A percentile compares a stretch with the other conserved stretches of the same genome.
phyloP scores from a whole-genome alignment of 2,329 filamentous ascomycete genomes.

The Stachybotrys elegans region DNA sequence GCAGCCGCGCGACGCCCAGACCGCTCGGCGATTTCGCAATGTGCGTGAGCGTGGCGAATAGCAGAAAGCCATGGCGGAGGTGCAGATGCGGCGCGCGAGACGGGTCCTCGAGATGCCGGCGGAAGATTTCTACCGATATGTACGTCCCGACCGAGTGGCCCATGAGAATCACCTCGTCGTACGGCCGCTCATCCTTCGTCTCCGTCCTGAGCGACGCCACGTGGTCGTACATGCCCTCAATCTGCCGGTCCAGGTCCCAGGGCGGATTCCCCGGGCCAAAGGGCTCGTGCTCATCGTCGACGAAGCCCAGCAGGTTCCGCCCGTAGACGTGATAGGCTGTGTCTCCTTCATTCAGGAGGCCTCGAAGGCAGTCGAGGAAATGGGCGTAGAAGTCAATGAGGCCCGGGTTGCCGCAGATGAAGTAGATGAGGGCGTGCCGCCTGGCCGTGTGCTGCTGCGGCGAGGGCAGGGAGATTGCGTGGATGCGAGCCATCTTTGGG shows the following conservation, averaged over 20 bases:
- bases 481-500: no score
- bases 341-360: slow-evolving; percentile 42
- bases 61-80: slow-evolving; percentile 52
- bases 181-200: slow-evolving; percentile 29
- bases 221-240: slow-evolving; percentile 36
- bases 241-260: slow-evolving; percentile 49
- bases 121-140: slow-evolving; percentile 63
- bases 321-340: slow-evolving; percentile 51
- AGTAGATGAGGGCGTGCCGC: slow-evolving; percentile 55
- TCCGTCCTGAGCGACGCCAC: slow-evolving; percentile 26
- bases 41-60: slow-evolving; percentile 73
- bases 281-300: slow-evolving; percentile 44
- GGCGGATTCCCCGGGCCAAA: slow-evolving; percentile 38
- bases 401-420: slow-evolving; percentile 73
- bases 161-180: slow-evolving; percentile 59
- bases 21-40: slow-evolving; percentile 61
- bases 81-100: slow-evolving; percentile 29
- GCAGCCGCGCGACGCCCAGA: slow-evolving; percentile 28
- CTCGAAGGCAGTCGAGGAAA: slow-evolving; percentile 57
- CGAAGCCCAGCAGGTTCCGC: slow-evolving; percentile 54
- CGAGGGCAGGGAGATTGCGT: slow-evolving; percentile 26
- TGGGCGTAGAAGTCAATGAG: slow-evolving; percentile 67
- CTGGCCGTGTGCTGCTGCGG: slow-evolving; percentile 12
- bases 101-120: slow-evolving; percentile 42
- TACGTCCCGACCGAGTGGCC: slow-evolving; percentile 74